A percentile compares a stretch with the other conserved stretches of the same genome.
Conservation (phyloP, 805 yeast species). For the Saccharomycopsis fermentans region DNA sequence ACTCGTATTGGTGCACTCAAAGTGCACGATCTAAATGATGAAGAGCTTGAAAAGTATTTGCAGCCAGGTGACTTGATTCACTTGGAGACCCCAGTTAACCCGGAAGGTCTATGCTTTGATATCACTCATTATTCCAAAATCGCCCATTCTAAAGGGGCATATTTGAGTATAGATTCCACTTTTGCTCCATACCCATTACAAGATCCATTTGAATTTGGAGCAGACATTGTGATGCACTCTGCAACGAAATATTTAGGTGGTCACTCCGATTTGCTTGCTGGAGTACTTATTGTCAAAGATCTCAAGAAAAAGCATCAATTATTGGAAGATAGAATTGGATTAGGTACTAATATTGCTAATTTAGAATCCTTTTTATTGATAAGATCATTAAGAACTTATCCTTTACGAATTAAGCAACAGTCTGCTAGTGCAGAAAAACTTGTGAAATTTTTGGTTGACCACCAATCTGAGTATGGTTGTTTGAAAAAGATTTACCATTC, state of each 20-base stretch:
- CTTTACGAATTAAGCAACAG: constrained; percentile 60
- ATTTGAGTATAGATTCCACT: constrained; percentile 68
- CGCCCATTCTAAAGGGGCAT: constrained; percentile 74
- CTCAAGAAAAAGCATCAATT: constrained; percentile 35
- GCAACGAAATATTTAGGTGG: constrained; percentile 94
- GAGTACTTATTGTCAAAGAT: constrained; percentile 59
- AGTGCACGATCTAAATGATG: constrained; percentile 35
- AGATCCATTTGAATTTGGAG: constrained; percentile 74
- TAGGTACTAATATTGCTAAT: constrained; percentile 75
- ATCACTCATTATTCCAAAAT: constrained; percentile 50
- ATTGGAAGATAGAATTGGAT: constrained; percentile 49
- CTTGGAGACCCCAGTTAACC: constrained; percentile 83
- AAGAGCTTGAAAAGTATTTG: constrained; percentile 37
- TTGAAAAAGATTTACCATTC: constrained; percentile 56
- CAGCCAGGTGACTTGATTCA: constrained; percentile 68
- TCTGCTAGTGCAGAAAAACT: constrained; percentile 49
- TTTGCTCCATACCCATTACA: constrained; percentile 91
- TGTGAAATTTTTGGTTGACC: constrained; percentile 47
- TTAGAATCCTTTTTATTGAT: constrained; percentile 65
- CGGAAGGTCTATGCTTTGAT: constrained; percentile 62
- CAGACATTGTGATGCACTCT: constrained; percentile 84
- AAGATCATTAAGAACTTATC: constrained; percentile 74
- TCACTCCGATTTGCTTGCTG: constrained; percentile 86
- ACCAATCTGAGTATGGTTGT: constrained; percentile 33
- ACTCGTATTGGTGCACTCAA: constrained; percentile 50